These are phyloP conservation scores for Breviolum minutum DNA, from an alignment of 73 alveolate species.

Conservation along the genomic window DNA sequence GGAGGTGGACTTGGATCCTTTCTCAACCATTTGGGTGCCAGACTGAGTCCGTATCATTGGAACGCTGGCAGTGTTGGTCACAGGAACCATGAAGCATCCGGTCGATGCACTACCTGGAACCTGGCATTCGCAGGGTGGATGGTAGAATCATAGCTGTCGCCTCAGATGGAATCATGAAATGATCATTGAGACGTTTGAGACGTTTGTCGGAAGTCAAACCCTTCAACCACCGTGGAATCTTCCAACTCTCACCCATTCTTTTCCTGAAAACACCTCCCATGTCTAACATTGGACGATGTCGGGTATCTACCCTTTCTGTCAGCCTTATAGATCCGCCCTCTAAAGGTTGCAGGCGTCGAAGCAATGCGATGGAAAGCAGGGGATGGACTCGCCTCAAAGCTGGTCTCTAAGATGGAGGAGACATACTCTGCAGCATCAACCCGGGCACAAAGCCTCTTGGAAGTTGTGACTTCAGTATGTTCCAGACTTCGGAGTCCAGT, in stretches of 20 bases:
- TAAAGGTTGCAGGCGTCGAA: conserved; percentile 33
- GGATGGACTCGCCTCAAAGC: conserved; percentile 15
- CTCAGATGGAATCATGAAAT: no score
- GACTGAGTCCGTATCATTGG: conserved; percentile 17
- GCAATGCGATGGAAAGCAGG: conserved; percentile 32
- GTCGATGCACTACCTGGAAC: conserved; percentile 43
- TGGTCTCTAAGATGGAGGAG: background rate
- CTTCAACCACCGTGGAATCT: background rate
- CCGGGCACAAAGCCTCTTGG: no score
- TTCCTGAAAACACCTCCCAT: no score
- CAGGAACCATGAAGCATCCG: conserved; percentile 22
- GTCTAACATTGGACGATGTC: no score
- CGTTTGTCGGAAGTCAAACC: no score
- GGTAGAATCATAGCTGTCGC: background rate
- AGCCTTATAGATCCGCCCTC: conserved; percentile 48
- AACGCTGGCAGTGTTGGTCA: background rate
- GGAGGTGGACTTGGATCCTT: background rate
- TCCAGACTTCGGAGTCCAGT: background rate
- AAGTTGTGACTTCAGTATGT: background rate
- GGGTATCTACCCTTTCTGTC: no score
- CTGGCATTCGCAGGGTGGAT: background rate
- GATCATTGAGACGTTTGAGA: no score
- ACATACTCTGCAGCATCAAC: no score
- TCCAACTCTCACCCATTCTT: background rate
- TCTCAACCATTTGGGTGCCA: background rate